These are phyloP conservation scores for Rhynchospora pubera DNA, from an alignment of 176 grass and related monocot species.

Conservation along the genomic window DNA sequence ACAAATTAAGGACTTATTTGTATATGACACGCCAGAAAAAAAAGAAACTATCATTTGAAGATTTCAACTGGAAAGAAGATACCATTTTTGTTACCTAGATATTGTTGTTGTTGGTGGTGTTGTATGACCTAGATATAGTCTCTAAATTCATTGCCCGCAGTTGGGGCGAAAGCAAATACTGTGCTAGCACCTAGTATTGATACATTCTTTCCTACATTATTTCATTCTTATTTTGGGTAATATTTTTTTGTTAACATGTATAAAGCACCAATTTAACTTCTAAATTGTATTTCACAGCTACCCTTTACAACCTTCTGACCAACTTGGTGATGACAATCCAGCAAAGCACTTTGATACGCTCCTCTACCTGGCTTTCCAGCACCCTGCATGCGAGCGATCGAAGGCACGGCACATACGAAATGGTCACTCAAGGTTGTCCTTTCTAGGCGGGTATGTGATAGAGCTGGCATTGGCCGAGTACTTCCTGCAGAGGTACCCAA, in stretches of 20 bases:
- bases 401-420: slow-evolving; percentile 62
- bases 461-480: slow-evolving; percentile 83
- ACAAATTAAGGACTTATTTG: not conserved
- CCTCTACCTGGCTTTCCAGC: slow-evolving; percentile 92
- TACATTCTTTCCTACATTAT: not conserved
- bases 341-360: slow-evolving; percentile 87
- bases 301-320: slow-evolving; percentile 73
- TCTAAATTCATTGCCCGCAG: too few species aligned
- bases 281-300: slow-evolving; percentile 29
- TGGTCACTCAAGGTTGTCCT: slow-evolving; percentile 85
- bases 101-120: too few species aligned
- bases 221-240: not conserved
- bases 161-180: not conserved
- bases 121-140: too few species aligned
- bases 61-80: not conserved
- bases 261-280: not conserved
- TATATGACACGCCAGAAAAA: not conserved
- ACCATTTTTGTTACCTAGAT: not conserved
- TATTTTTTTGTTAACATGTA: not conserved
- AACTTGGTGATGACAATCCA: slow-evolving; percentile 73
- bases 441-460: slow-evolving; percentile 80
- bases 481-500: slow-evolving; percentile 91
- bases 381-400: slow-evolving; percentile 60
- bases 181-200: not conserved
- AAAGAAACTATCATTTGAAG: not conserved